A percentile compares a stretch with the other conserved stretches of the same genome.
These are phyloP conservation scores for Nemania diffusa DNA, from an alignment of 2,329 filamentous ascomycete species.

Conservation along the genomic window DNA sequence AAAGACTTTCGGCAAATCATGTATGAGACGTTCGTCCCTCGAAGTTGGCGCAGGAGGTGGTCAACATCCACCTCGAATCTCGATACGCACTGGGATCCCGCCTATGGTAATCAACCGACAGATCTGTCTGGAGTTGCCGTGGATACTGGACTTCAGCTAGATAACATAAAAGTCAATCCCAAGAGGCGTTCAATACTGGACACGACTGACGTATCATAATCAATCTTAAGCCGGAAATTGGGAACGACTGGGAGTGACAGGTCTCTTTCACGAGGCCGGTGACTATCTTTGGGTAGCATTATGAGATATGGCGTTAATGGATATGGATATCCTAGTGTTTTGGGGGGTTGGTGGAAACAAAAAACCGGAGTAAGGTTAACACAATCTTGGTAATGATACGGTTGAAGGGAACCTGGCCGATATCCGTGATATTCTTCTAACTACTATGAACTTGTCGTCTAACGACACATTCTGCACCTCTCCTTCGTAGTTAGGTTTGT, in stretches of 20 bases:
- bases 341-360: neutral
- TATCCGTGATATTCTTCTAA: neutral
- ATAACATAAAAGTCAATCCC: slow-evolving; percentile 12
- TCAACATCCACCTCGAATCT: neutral
- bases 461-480: too few species aligned
- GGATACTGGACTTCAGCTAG: slow-evolving; percentile 31
- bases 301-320: slow-evolving; percentile 10
- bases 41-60: slow-evolving; percentile 26
- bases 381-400: neutral
- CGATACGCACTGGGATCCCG: slow-evolving; percentile 8
- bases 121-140: slow-evolving; percentile 23
- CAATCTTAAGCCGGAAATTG: neutral
- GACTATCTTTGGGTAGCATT: neutral
- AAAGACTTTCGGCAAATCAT: slow-evolving; percentile 40
- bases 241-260: slow-evolving; percentile 2
- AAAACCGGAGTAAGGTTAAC: neutral
- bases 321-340: neutral
- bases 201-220: slow-evolving; percentile 15
- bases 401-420: too few species aligned
- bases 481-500: too few species aligned
- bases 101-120: slow-evolving; percentile 4
- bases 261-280: neutral
- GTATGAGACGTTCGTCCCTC: slow-evolving; percentile 40
- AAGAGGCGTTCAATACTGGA: slow-evolving; percentile 30
- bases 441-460: neutral